phyloP scores from a whole-genome alignment of 2,329 filamentous ascomycete genomes.

The Curvularia lunata region DNA sequence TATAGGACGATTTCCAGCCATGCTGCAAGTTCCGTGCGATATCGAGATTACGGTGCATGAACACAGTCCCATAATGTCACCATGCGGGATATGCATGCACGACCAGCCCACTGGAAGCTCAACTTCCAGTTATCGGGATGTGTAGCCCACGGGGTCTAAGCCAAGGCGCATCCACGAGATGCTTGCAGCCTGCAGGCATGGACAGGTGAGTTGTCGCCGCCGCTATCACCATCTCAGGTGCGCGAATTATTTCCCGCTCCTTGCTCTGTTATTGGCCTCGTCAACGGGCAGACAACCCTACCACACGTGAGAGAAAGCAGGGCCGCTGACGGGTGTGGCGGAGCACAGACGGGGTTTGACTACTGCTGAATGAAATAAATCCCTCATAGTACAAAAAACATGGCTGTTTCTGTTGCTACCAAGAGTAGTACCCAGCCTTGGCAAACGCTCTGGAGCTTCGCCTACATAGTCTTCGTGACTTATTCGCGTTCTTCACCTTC shows the following conservation, averaged over 20 bases:
- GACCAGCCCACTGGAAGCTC: neutral
- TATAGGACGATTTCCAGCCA: neutral
- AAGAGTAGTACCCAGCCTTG: neutral
- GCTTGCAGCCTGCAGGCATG: neutral
- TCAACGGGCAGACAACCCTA: neutral
- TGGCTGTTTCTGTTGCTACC: too few relatives aligned
- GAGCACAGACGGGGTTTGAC: neutral
- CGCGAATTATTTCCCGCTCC: conserved; percentile 6
- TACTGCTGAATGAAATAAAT: conserved; percentile 9
- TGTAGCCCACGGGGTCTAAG: neutral
- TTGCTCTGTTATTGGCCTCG: neutral
- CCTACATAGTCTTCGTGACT: neutral
- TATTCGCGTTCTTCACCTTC: neutral
- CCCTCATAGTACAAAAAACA: conserved; percentile 2
- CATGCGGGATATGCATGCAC: neutral
- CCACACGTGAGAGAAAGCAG: neutral
- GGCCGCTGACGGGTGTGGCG: neutral
- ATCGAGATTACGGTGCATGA: neutral
- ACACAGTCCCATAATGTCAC: neutral
- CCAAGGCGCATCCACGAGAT: neutral
- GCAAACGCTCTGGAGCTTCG: neutral
- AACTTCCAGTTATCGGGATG: neutral
- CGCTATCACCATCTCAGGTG: neutral
- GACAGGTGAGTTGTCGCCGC: neutral
- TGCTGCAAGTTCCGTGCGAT: neutral